Evolutionary conservation across 2,329 filamentous ascomycete species (phyloP).

Genomic region (Paraphaeosphaeria sporulosa): DNA sequence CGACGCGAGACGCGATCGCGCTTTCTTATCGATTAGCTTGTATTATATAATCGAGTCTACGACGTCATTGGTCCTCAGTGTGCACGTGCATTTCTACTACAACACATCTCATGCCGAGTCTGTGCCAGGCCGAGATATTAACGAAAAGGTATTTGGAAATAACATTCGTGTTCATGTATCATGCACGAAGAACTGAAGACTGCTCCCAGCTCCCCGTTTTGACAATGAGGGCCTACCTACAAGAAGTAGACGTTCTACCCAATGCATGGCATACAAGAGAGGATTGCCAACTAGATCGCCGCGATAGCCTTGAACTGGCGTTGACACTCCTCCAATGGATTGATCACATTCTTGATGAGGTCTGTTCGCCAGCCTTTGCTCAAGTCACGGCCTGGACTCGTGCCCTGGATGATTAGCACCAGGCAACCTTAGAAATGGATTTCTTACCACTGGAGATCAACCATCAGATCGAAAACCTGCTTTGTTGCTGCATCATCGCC

Average conservation of each 20-base stretch:
- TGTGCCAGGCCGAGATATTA: no score
- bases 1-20: slow-evolving; percentile 16
- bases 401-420: not conserved
- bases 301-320: slow-evolving; percentile 17
- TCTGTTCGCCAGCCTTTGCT: slow-evolving; percentile 23
- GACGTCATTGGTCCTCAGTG: not conserved
- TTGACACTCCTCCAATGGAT: slow-evolving; percentile 25
- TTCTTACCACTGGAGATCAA: slow-evolving; percentile 23
- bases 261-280: not conserved
- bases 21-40: slow-evolving; percentile 9
- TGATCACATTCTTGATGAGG: slow-evolving; percentile 27
- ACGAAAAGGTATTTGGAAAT: no score
- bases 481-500: slow-evolving; percentile 15
- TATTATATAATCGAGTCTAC: not conserved
- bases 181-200: no score
- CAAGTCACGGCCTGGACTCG: slow-evolving; percentile 3
- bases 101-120: no score
- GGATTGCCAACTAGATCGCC: not conserved
- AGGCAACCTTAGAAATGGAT: not conserved
- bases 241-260: no score
- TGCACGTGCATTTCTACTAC: not conserved
- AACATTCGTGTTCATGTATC: no score
- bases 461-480: slow-evolving; percentile 25
- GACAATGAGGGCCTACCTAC: no score
- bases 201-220: no score